Percentiles rank a stretch among this genome's conserved stretches.
These are phyloP conservation scores for Diaporthe sp. DNA, from an alignment of 2,329 filamentous ascomycete species.

Conservation along the genomic window DNA sequence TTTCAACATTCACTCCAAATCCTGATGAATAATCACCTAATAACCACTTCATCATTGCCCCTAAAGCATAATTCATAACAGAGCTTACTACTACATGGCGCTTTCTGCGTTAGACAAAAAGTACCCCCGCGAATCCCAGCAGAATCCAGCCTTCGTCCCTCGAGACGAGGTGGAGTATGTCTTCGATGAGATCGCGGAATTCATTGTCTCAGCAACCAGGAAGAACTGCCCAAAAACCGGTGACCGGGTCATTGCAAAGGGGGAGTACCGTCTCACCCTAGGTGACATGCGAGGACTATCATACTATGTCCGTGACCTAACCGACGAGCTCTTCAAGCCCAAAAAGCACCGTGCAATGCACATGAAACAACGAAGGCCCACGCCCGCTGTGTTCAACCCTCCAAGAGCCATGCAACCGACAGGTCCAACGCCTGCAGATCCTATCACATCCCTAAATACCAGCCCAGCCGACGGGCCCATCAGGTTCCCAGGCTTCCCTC, in stretches of 20 bases:
- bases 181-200: slow-evolving; percentile 17
- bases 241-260: background rate
- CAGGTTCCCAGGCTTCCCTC: slow-evolving; percentile 20
- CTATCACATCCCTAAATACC: slow-evolving; percentile 28
- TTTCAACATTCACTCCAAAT: background rate
- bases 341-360: background rate
- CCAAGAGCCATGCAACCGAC: slow-evolving; percentile 15
- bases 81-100: slow-evolving; percentile 1
- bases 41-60: background rate
- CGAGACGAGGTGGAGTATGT: slow-evolving; percentile 1
- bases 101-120: slow-evolving; percentile 5
- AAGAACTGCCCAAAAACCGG: background rate
- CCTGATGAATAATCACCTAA: background rate
- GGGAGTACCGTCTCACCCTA: slow-evolving; percentile 25
- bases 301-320: slow-evolving; percentile 16
- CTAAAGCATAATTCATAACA: background rate
- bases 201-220: slow-evolving; percentile 17
- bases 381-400: background rate
- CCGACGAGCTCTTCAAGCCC: slow-evolving; percentile 6
- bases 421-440: slow-evolving; percentile 13
- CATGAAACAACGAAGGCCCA: background rate
- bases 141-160: background rate
- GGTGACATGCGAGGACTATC: slow-evolving; percentile 27
- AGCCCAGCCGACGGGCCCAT: slow-evolving; percentile 20
- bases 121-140: slow-evolving; percentile 8